Base-by-base conservation (phyloP, 164 flowering plant species). In the Magnolia officinalis region DNA sequence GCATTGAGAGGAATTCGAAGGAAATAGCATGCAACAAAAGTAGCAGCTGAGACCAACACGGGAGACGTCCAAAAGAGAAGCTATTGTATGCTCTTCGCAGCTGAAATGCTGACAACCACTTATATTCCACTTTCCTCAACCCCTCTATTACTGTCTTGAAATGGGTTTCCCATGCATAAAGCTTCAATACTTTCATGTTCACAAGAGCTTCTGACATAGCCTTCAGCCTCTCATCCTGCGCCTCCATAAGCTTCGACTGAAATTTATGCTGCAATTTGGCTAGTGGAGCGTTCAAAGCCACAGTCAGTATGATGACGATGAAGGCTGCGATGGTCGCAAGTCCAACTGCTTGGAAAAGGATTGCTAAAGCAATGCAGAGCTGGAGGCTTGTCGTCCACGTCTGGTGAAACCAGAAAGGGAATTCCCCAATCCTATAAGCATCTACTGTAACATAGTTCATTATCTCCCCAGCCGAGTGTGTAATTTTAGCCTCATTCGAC, bases 151-250 rank as follows among this genome's bases (percentile, higher is more conserved):
- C 86, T 13, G 65, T 81, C 83, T 81, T 87, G 77, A 91, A 90
- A 82, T 89, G 91, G 8, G 82, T 83, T 69, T 91, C 96, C 96
- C 94, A 91, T 0, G 94, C 94, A 79, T 91, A 88, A 16, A 91
- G 77, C 76, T 91, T 90, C 80, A 91, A 64, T 19, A 91, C 85
- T 76, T 87, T 90, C 93, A 90, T 90, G 80, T 81, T 87, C 55
- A 84, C 73, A 6, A 90, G 85, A 72, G 92, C 86, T 81, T 90
- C 96, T 10, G 88, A 51, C 3, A 72, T 75, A 24, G 87, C 89
- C 85, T 82, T 90, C 72, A 91, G 81, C 74, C 91, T 84, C 75
- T 84, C 80, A 63, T 90, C 91, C 63, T 90, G 93, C 63, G 89
- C 87, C 65, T 58, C 81, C 91, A 89, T 90, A 11, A 91, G 86